phyloP scores from a whole-genome alignment of 2,329 filamentous ascomycete species.

The Monilinia vaccinii-corymbosi region DNA sequence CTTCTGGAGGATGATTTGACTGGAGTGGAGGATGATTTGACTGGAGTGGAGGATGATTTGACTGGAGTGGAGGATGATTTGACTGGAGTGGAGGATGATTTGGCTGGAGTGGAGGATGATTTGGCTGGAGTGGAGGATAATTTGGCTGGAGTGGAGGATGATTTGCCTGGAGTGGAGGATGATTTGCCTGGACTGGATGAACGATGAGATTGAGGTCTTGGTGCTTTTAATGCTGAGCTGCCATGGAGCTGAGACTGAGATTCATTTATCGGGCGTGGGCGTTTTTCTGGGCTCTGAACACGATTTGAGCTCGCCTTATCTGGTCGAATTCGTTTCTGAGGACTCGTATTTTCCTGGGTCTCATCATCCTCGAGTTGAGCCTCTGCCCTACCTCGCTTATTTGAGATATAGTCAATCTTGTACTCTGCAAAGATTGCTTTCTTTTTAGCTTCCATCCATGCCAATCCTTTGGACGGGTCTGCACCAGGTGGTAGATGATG shows the following conservation, averaged over 20 bases:
- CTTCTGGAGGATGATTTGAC: conserved; percentile 8
- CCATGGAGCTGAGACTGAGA: conserved; percentile 7
- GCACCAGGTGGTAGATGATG: conserved; percentile 7
- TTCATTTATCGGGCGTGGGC: neutral
- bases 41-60: too few species aligned
- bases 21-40: too few species aligned
- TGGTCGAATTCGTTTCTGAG: conserved; percentile 19
- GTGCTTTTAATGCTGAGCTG: conserved; percentile 1
- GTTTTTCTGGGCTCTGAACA: conserved; percentile 7
- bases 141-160: too few species aligned
- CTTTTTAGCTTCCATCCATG: conserved; percentile 6
- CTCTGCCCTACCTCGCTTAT: neutral
- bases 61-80: too few species aligned
- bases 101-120: too few species aligned
- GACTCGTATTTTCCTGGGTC: conserved; percentile 19
- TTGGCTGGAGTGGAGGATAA: too few species aligned
- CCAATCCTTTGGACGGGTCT: neutral
- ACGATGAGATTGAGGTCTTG: neutral
- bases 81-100: too few species aligned
- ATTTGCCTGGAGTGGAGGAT: too few species aligned
- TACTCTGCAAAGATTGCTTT: conserved; percentile 2
- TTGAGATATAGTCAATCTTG: neutral
- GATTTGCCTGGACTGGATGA: neutral
- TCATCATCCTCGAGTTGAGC: conserved; percentile 14
- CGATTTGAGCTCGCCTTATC: neutral